Percentiles rank a stretch among this genome's conserved stretches.
Conservation (phyloP, 306 rosid genomes). For the Cucumis sativus region Cucumber_9930_V3 NC_026660.2:22763001-22763500, state of each 20-base stretch:
- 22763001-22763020: conserved; percentile 48
- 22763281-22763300: conserved; percentile 38
- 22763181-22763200: conserved; percentile 34
- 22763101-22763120: conserved; percentile 51
- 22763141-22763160: conserved; percentile 50
- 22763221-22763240: conserved; percentile 28
- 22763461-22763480: conserved; percentile 59
- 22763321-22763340: conserved; percentile 61
- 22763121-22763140: conserved; percentile 52
- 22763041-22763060: conserved; percentile 46
- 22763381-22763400: conserved; percentile 41
- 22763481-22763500: conserved; percentile 66
- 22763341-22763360: conserved; percentile 63
- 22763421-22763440: conserved; percentile 49
- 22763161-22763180: conserved; percentile 50
- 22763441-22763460: conserved; percentile 42
- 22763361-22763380: conserved; percentile 53
- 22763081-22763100: conserved; percentile 65
- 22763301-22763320: conserved; percentile 65
- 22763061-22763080: conserved; percentile 69
- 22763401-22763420: conserved; percentile 64
- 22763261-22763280: conserved; percentile 34
- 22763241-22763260: conserved; percentile 44
- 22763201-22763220: conserved; percentile 45
- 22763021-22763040: conserved; percentile 30